phyloP scores from a whole-genome alignment of 129 eudicot species.

The Heracleum sosnowskyi region DNA sequence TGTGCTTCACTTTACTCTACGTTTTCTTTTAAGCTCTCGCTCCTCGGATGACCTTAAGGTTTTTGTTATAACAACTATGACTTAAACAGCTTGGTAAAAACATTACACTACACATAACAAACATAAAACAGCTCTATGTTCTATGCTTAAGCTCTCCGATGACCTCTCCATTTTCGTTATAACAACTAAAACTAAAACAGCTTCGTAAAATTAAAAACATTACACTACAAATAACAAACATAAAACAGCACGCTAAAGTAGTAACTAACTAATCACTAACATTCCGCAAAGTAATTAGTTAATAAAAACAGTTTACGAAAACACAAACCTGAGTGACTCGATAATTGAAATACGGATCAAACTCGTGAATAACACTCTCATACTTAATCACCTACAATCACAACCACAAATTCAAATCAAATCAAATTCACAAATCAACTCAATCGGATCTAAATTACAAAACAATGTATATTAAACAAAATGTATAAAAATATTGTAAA shows the following conservation, averaged over 20 bases:
- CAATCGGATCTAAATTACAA: slow-evolving; percentile 14
- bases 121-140: no score
- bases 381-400: slow-evolving; percentile 82
- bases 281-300: neutral
- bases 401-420: slow-evolving; percentile 3
- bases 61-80: no score
- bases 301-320: neutral
- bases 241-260: neutral
- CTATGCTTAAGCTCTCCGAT: no score
- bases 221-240: neutral
- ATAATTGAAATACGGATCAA: slow-evolving; percentile 98
- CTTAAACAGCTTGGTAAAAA: no score
- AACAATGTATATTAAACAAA: neutral
- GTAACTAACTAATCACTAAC: neutral
- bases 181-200: no score
- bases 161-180: no score
- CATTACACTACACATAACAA: neutral
- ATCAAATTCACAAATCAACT: neutral
- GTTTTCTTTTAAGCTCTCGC: no score
- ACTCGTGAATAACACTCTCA: slow-evolving; percentile 98
- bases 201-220: neutral
- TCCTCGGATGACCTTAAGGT: no score
- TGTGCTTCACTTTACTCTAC: no score
- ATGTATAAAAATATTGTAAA: no score
- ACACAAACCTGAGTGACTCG: slow-evolving; percentile 90